phyloP scores from a whole-genome alignment of 495 filamentous ascomycete genomes.

The Neurospora sp. region DNA sequence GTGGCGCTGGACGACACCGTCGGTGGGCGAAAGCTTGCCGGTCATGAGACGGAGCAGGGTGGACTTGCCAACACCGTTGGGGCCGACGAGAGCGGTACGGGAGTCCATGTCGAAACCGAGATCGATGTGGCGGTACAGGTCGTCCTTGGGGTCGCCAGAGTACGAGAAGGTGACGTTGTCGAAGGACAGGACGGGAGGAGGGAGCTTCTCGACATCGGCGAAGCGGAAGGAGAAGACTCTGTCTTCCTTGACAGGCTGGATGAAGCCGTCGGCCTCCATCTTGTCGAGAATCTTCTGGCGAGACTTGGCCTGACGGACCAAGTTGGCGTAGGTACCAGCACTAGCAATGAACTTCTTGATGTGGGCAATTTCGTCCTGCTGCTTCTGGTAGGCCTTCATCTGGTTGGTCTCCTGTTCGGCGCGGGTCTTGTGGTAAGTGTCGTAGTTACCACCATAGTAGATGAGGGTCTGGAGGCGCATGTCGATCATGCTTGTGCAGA shows the following conservation, averaged over 20 bases:
- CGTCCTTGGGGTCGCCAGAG: slow-evolving; percentile 78
- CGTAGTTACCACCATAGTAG: slow-evolving; percentile 99
- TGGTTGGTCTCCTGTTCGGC: slow-evolving; percentile 94
- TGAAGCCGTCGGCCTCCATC: slow-evolving; percentile 99
- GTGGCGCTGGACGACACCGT: slow-evolving; percentile 74
- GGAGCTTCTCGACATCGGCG: slow-evolving; percentile 95
- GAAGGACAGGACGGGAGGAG: slow-evolving; percentile 90
- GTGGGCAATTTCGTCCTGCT: slow-evolving; percentile 97
- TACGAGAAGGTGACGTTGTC: slow-evolving; percentile 98
- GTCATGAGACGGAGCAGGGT: slow-evolving; percentile 97
- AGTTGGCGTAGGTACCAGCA: slow-evolving; percentile 98
- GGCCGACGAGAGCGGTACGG: slow-evolving; percentile 90
- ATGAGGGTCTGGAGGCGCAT: slow-evolving; percentile 84
- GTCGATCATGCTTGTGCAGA: slow-evolving; percentile 97
- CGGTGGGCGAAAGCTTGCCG: slow-evolving; percentile 79
- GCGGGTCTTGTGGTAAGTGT: slow-evolving; percentile 93
- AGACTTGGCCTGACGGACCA: slow-evolving; percentile 97
- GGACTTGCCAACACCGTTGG: slow-evolving; percentile 99
- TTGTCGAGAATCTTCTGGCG: slow-evolving; percentile 99
- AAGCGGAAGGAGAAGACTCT: slow-evolving; percentile 97
- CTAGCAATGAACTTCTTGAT: slow-evolving; percentile 99
- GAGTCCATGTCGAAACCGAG: slow-evolving; percentile 99
- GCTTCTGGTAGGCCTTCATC: slow-evolving; percentile 96
- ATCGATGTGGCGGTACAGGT: slow-evolving; percentile 92
- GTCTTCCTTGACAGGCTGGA: slow-evolving; percentile 78